Evolutionary conservation across 169 alveolate genomes (phyloP).

Genomic region (Fabrea salina): DNA sequence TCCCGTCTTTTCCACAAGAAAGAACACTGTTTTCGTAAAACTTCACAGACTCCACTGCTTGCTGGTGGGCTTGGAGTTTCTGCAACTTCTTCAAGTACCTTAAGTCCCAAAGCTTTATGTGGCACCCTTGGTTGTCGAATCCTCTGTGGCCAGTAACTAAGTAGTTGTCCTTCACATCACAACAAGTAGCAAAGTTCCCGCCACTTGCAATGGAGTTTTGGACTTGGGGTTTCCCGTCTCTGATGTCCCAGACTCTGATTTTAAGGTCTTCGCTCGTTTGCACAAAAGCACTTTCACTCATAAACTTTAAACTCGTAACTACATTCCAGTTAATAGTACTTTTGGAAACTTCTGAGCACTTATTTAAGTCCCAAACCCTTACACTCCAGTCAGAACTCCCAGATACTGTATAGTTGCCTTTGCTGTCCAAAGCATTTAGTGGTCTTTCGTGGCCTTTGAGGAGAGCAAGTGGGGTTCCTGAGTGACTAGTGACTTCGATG

Average conservation of each 20-base stretch:
- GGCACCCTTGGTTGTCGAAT: slow-evolving; percentile 35
- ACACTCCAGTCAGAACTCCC: slow-evolving; percentile 52
- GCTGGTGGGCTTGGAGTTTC: neutral
- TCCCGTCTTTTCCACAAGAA: slow-evolving; percentile 8
- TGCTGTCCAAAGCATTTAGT: neutral
- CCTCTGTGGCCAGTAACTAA: slow-evolving; percentile 57
- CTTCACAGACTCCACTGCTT: slow-evolving; percentile 21
- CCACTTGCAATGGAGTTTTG: slow-evolving; percentile 35
- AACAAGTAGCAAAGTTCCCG: slow-evolving; percentile 47
- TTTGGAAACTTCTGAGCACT: slow-evolving; percentile 1
- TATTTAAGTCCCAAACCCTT: slow-evolving; percentile 51
- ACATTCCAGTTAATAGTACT: slow-evolving; percentile 51
- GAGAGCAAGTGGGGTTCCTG: neutral
- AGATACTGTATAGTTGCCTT: slow-evolving; percentile 8
- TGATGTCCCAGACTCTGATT: slow-evolving; percentile 53
- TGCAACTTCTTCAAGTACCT: slow-evolving; percentile 13
- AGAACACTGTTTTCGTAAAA: neutral
- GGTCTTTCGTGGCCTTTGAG: slow-evolving; percentile 16
- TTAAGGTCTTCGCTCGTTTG: slow-evolving; percentile 57
- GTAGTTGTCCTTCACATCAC: slow-evolving; percentile 34
- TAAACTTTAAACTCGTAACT: slow-evolving; percentile 44
- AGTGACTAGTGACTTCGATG: neutral
- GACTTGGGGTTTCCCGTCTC: slow-evolving; percentile 26
- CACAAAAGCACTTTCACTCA: slow-evolving; percentile 26
- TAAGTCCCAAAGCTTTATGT: slow-evolving; percentile 48